Evolutionary conservation across 768 basidiomycete genomes (phyloP).

Genomic region (Russula virescens): DNA sequence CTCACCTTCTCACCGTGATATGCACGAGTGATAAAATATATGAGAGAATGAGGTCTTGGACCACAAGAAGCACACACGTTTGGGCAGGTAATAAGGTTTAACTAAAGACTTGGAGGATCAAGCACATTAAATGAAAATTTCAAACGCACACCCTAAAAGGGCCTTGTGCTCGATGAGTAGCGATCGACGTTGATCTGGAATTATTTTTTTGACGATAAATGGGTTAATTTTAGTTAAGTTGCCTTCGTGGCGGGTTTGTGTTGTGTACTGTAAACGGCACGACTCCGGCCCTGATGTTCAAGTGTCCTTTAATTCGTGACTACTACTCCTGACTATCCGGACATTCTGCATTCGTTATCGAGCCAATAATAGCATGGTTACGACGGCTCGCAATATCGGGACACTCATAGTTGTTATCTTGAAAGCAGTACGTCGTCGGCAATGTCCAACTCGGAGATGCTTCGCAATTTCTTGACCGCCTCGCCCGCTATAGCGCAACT

Average conservation of each 20-base stretch:
- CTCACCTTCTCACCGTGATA: too few relatives aligned
- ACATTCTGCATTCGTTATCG: not conserved
- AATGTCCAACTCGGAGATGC: not conserved
- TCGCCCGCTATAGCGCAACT: constrained; percentile 54
- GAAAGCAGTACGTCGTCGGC: constrained; percentile 68
- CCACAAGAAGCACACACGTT: too few relatives aligned
- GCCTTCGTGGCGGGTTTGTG: too few relatives aligned
- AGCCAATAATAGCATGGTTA: constrained; percentile 40
- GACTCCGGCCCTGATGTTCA: too few relatives aligned
- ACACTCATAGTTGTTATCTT: constrained; percentile 91
- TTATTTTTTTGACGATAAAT: constrained; percentile 1
- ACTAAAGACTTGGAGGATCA: too few relatives aligned
- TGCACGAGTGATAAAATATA: too few relatives aligned
- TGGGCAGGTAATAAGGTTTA: too few relatives aligned
- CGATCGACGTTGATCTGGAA: not conserved
- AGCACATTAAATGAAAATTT: too few relatives aligned
- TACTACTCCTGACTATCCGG: not conserved
- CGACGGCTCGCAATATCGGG: constrained; percentile 70
- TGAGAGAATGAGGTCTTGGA: too few relatives aligned
- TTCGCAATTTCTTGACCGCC: not conserved
- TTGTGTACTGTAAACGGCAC: too few relatives aligned
- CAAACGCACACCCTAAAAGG: too few relatives aligned
- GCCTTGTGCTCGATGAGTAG: too few relatives aligned
- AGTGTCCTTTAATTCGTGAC: not conserved
- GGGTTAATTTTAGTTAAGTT: not conserved